phyloP scores from a whole-genome alignment of 805 yeast genomes.

The Saturnispora galanensis region DNA sequence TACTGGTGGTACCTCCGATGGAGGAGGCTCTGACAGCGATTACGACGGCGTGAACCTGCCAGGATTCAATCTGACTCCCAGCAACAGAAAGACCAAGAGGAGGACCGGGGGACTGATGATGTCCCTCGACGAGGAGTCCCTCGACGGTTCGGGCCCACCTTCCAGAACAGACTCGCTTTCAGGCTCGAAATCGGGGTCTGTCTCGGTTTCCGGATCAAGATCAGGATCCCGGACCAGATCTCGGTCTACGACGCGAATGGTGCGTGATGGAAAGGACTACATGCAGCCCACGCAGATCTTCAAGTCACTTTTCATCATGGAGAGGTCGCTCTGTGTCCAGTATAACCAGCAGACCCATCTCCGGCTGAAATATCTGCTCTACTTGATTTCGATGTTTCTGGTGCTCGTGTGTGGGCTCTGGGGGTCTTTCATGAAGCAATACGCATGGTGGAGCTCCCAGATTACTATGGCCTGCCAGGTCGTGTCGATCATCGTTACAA shows the following conservation, averaged over 20 bases:
- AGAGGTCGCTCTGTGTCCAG: slow-evolving; percentile 78
- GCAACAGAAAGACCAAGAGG: not conserved
- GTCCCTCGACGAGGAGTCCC: slow-evolving; percentile 2
- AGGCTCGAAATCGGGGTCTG: slow-evolving; percentile 8
- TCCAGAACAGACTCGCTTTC: too few relatives aligned
- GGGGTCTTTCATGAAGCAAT: slow-evolving; percentile 1
- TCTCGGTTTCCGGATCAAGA: slow-evolving; percentile 12
- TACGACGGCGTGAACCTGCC: not conserved
- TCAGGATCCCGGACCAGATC: slow-evolving; percentile 12
- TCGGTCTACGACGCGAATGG: not conserved
- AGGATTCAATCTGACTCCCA: not conserved
- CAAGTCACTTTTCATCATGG: slow-evolving; percentile 72
- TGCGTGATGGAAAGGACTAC: slow-evolving; percentile 2
- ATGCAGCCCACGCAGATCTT: slow-evolving; percentile 41
- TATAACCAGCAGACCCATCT: slow-evolving; percentile 60
- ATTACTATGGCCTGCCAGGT: slow-evolving; percentile 29
- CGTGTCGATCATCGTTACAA: slow-evolving; percentile 48
- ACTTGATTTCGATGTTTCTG: slow-evolving; percentile 34
- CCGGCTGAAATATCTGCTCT: slow-evolving; percentile 52
- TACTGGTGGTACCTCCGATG: slow-evolving; percentile 5
- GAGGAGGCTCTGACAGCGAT: slow-evolving; percentile 3
- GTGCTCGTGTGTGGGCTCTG: not conserved
- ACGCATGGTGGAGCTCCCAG: not conserved
- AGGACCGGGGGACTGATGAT: not conserved
- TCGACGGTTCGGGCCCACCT: not conserved